Evolutionary conservation across 129 eudicot species (phyloP), one percentile per base, ranked within the genome.

Genomic region (Lonicera japonica): DNA sequence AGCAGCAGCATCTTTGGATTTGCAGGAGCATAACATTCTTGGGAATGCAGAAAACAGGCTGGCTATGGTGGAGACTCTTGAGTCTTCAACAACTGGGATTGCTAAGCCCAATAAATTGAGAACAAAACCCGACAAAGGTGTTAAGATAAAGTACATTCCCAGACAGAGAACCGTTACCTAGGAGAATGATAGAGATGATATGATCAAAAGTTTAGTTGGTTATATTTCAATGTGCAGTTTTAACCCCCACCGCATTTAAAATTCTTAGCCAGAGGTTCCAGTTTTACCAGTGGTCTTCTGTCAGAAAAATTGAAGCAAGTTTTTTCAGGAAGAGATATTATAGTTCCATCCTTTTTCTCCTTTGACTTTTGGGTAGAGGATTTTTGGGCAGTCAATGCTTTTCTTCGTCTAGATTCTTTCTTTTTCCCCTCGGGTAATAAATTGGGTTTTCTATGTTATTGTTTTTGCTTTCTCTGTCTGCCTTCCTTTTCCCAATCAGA

Each of bases 171-270:
- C 51, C 0, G 64, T 39, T 60, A 65, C 56, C 55, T 82, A 78
- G 83, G 71, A 70, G 62, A n/a, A n/a, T 6, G 51, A 62, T 45
- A 53, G 29, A 54, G 51, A 70, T 54, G 54, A 36, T 59, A 64
- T 29, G 36, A 14, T 53, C 51, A 63, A n/a, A n/a, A 65, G 58
- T 65, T 68, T 67, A 60, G 67, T 50, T 67, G 53, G 60, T 73
- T 79, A 18, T 58, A 1, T 79, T 73, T 56, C 38, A 54, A 69
- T 86, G 82, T 71, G 84, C 83, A 86, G 89, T 72, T 73, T 66
- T 54, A 29, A 60, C 58, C 38, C 58, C 38, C 50, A 47, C 48
- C 63, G 56, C 56, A 63, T 58, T 58, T 73, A 60, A 66, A 84
- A 60, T 69, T 77, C 45, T 66, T 65, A 68, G 70, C 68, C 36